These are phyloP conservation scores for Fraxinus velutina DNA, from an alignment of 305 asterid species.

Conservation along the genomic window DNA sequence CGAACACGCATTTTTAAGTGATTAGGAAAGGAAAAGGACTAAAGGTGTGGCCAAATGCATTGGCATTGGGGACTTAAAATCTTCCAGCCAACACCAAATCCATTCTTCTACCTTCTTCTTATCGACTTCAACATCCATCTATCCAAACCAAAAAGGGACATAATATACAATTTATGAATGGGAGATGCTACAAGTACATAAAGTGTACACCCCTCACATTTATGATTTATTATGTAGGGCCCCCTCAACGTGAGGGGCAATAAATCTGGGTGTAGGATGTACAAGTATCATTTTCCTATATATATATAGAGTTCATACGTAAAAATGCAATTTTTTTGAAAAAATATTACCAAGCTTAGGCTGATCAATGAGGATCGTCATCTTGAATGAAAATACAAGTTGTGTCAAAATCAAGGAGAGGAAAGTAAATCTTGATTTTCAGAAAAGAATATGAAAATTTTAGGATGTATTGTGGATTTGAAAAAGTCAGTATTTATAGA, in stretches of 20 bases:
- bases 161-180: neutral
- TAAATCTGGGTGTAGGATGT: no score
- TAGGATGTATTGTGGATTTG: neutral
- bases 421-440: neutral
- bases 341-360: slow-evolving; percentile 6
- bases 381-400: neutral
- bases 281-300: no score
- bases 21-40: slow-evolving; percentile 19
- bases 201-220: no score
- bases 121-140: neutral
- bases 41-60: slow-evolving; percentile 42
- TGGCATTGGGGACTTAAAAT: slow-evolving; percentile 19
- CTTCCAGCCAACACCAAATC: slow-evolving; percentile 21
- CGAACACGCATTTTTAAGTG: neutral
- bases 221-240: no score
- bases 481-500: neutral
- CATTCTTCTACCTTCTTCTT: neutral
- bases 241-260: no score
- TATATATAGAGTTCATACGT: neutral
- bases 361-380: slow-evolving; percentile 13
- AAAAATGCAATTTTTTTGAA: neutral
- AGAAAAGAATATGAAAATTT: neutral
- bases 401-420: neutral
- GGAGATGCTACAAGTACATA: no score
- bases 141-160: neutral